phyloP scores from a whole-genome alignment of 345 rosid genomes.

The Brassica incana region DNA sequence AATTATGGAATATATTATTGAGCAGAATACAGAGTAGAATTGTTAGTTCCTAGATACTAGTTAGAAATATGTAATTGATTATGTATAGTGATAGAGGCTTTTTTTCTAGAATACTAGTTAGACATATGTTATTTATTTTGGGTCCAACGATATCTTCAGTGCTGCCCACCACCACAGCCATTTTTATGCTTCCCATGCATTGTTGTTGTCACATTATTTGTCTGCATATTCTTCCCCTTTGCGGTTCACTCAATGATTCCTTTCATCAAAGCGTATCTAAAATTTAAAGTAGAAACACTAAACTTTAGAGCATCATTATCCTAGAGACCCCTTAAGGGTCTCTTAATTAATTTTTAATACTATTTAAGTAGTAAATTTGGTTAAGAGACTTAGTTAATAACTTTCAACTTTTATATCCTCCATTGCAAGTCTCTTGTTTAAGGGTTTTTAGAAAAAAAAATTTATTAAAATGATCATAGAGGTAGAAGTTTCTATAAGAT shows the following conservation, averaged over 20 bases:
- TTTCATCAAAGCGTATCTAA: slow-evolving; percentile 1
- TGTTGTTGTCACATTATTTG: slow-evolving; percentile 33
- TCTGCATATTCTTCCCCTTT: slow-evolving; percentile 30
- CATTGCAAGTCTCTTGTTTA: too few relatives aligned
- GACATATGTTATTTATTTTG: not conserved
- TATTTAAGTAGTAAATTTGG: too few relatives aligned
- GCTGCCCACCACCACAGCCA: slow-evolving; percentile 29
- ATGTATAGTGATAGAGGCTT: not conserved
- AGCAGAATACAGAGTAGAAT: not conserved
- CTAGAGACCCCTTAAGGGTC: too few relatives aligned
- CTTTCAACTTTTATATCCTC: too few relatives aligned
- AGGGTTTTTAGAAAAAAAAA: too few relatives aligned
- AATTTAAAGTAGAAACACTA: not conserved
- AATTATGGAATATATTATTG: not conserved
- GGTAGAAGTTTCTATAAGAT: too few relatives aligned
- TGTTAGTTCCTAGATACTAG: not conserved
- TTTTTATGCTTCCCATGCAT: slow-evolving; percentile 33
- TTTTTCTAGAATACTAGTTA: too few relatives aligned
- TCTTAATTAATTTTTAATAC: too few relatives aligned
- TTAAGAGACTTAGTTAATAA: too few relatives aligned
- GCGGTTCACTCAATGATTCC: not conserved
- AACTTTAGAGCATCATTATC: not conserved
- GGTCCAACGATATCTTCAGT: slow-evolving; percentile 25
- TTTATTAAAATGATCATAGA: too few relatives aligned
- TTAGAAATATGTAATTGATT: not conserved